These are phyloP conservation scores for Endogone sp. DNA, from an alignment of 192 early-diverging fungal species.

Conservation along the genomic window DNA sequence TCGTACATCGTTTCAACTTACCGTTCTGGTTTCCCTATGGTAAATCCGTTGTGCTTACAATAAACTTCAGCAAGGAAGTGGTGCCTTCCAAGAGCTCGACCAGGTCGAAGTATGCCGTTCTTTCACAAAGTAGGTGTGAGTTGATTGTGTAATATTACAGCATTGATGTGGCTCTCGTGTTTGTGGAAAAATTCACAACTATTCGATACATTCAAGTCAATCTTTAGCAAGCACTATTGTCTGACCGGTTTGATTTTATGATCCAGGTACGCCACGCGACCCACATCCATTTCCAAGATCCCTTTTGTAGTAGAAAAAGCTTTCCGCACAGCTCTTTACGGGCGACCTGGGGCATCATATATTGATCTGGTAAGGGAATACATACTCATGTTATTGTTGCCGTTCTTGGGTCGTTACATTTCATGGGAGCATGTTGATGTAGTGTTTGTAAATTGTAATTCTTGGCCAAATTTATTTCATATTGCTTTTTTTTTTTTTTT, in stretches of 20 bases:
- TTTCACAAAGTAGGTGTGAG: constrained; percentile 55
- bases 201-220: constrained; percentile 41
- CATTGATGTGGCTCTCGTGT: too few species aligned
- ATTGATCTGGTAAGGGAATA: constrained; percentile 42
- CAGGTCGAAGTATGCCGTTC: constrained; percentile 62
- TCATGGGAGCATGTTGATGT: too few species aligned
- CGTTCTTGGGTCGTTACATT: too few species aligned
- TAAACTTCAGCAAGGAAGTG: constrained; percentile 50
- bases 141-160: too few species aligned
- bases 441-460: too few species aligned
- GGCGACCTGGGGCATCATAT: constrained; percentile 63
- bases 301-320: constrained; percentile 53
- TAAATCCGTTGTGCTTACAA: constrained; percentile 14
- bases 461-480: too few species aligned
- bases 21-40: too few species aligned
- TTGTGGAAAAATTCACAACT: too few species aligned
- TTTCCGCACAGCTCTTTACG: constrained; percentile 42
- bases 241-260: not conserved
- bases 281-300: constrained; percentile 40
- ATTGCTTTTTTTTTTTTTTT: too few species aligned
- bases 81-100: constrained; percentile 68
- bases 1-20: too few species aligned
- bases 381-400: too few species aligned
- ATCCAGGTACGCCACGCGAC: constrained; percentile 38
- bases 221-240: constrained; percentile 40